phyloP scores from a whole-genome alignment of 2,329 filamentous ascomycete genomes.

The Stachybotrys chartarum region DNA sequence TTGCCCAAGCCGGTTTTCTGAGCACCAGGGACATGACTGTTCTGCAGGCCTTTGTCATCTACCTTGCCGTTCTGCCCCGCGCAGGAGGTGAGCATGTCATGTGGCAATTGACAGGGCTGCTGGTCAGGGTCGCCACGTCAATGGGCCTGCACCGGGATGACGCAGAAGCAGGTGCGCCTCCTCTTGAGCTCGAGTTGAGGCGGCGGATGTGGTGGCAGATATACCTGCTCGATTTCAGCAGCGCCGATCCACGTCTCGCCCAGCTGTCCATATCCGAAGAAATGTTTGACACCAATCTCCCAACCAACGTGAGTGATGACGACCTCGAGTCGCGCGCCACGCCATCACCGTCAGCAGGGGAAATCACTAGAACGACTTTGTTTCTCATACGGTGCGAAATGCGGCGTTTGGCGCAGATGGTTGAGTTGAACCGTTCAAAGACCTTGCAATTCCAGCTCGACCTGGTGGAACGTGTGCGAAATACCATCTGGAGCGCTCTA shows the following conservation, averaged over 20 bases:
- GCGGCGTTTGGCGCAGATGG: slow-evolving; percentile 13
- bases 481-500: slow-evolving; percentile 6
- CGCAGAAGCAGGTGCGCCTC: neutral
- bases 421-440: slow-evolving; percentile 6
- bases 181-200: slow-evolving; percentile 11
- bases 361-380: slow-evolving; percentile 7
- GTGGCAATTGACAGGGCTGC: slow-evolving; percentile 14
- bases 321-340: slow-evolving; percentile 1
- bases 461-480: slow-evolving; percentile 5
- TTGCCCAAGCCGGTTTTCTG: slow-evolving; percentile 15
- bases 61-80: slow-evolving; percentile 12
- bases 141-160: slow-evolving; percentile 9
- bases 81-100: slow-evolving; percentile 12
- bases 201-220: slow-evolving; percentile 21
- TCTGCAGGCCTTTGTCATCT: slow-evolving; percentile 18
- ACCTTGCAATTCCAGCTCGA: slow-evolving; percentile 5
- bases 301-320: slow-evolving; percentile 33
- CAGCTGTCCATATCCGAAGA: slow-evolving; percentile 12
- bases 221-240: slow-evolving; percentile 17
- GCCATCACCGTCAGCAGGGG: neutral
- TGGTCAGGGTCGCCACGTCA: slow-evolving; percentile 15
- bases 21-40: slow-evolving; percentile 12
- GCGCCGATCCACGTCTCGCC: slow-evolving; percentile 2
- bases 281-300: slow-evolving; percentile 32
- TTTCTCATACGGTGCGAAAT: slow-evolving; percentile 18